These are phyloP conservation scores for Peribolospora kevripleyi DNA, from an alignment of 768 basidiomycete genomes.

Conservation along the genomic window DNA sequence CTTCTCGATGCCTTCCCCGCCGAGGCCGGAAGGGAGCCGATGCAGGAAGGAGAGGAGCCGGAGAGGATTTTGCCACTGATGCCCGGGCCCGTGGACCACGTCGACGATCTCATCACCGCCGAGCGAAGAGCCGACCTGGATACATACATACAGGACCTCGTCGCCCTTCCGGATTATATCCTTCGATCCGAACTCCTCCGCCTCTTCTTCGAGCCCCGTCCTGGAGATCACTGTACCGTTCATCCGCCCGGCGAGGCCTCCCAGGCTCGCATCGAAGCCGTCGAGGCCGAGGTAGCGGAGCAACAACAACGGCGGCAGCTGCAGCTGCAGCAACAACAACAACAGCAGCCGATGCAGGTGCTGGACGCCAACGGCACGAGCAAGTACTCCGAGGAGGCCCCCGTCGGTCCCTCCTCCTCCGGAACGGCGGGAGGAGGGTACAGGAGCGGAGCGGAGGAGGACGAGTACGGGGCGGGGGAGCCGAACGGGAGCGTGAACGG, in stretches of 20 bases:
- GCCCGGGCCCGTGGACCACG: conserved; percentile 73
- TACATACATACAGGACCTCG: conserved; percentile 60
- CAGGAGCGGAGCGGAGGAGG: too few relatives aligned
- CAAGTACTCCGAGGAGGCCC: too few relatives aligned
- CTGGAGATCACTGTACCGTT: conserved; percentile 36
- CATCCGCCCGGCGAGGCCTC: too few relatives aligned
- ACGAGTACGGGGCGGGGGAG: too few relatives aligned
- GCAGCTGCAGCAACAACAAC: not conserved
- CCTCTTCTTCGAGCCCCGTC: conserved; percentile 55
- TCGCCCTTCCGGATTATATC: conserved; percentile 54
- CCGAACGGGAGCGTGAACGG: too few relatives aligned
- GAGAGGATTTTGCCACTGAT: conserved; percentile 76
- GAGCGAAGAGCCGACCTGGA: conserved; percentile 60
- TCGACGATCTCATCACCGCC: conserved; percentile 62
- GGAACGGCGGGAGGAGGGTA: too few relatives aligned
- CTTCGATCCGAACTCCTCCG: conserved; percentile 57
- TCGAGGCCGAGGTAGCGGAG: conserved; percentile 12
- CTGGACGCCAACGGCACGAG: too few relatives aligned
- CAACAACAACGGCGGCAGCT: not conserved
- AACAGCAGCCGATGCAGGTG: not conserved
- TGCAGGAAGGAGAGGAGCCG: conserved; percentile 10
- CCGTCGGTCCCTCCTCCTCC: too few relatives aligned
- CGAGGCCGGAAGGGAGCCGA: conserved; percentile 59
- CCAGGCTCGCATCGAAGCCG: too few relatives aligned
- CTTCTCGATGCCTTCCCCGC: conserved; percentile 66